Conservation (phyloP, 139 green algal genomes). For the Chlorella sp. region DNA sequence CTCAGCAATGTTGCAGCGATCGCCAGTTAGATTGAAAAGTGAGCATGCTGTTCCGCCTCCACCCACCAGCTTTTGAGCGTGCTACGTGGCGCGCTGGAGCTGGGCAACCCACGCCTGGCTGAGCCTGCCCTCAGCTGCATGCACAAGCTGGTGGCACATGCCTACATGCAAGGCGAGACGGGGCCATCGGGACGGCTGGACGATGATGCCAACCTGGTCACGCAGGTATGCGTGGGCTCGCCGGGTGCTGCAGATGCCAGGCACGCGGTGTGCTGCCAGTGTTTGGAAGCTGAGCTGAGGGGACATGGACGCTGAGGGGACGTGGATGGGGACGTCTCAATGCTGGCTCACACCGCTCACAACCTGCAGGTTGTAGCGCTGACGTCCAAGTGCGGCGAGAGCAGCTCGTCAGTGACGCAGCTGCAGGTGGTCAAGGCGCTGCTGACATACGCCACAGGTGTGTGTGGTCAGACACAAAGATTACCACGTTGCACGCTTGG, state of each 20-base stretch:
- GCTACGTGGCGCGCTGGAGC: slow-evolving; percentile 68
- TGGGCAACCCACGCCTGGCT: slow-evolving; percentile 57
- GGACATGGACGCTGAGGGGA: no score
- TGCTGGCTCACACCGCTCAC: no score
- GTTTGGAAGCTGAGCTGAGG: no score
- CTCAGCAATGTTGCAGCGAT: no score
- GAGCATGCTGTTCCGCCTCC: neutral
- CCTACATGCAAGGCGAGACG: slow-evolving; percentile 85
- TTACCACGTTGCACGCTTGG: no score
- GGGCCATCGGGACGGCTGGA: slow-evolving; percentile 56
- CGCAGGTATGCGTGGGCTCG: slow-evolving; percentile 52
- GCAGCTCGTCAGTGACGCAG: slow-evolving; percentile 67
- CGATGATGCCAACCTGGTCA: slow-evolving; percentile 58
- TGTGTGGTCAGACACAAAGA: no score
- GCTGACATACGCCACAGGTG: slow-evolving; percentile 25
- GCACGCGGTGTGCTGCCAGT: no score
- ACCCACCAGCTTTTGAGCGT: slow-evolving; percentile 71
- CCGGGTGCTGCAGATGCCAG: no score
- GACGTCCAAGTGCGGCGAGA: slow-evolving; percentile 79
- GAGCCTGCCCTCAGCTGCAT: slow-evolving; percentile 86
- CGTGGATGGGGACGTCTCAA: no score
- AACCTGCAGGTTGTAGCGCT: slow-evolving; percentile 62
- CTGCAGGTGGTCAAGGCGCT: slow-evolving; percentile 67
- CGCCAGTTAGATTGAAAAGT: no score
- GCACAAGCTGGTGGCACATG: slow-evolving; percentile 89